Percentiles rank a stretch among this genome's conserved stretches.
Conservation (phyloP, 768 basidiomycete genomes). For the Porphyrellus cyaneotinctus region DNA sequence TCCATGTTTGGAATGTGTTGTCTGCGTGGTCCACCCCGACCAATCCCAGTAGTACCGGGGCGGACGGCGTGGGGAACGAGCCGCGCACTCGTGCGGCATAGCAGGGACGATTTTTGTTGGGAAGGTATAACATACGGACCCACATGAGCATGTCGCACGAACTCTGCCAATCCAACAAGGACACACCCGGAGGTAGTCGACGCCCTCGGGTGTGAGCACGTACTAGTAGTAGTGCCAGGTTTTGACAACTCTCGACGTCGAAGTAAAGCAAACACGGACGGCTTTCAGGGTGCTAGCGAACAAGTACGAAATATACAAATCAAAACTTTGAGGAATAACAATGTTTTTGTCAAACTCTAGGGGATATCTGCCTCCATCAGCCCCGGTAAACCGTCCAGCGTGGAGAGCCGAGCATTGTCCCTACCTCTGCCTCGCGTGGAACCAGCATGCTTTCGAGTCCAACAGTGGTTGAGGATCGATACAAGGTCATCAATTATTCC, state of each 20-base stretch:
- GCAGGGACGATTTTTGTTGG: too few relatives aligned
- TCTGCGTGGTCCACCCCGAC: too few relatives aligned
- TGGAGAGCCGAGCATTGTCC: not conserved
- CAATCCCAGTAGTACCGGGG: too few relatives aligned
- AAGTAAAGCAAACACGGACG: too few relatives aligned
- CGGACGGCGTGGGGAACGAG: too few relatives aligned
- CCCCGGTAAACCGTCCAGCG: slow-evolving; percentile 6
- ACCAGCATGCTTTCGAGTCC: not conserved
- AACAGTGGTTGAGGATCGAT: not conserved
- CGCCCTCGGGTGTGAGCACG: slow-evolving; percentile 92
- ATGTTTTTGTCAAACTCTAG: not conserved
- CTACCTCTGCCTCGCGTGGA: not conserved
- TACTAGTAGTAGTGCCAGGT: slow-evolving; percentile 99
- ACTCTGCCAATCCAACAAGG: too few relatives aligned
- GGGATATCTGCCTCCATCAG: slow-evolving; percentile 7
- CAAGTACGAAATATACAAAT: not conserved
- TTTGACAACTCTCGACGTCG: slow-evolving; percentile 80
- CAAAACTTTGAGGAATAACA: not conserved
- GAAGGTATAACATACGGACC: too few relatives aligned
- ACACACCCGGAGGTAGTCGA: too few relatives aligned
- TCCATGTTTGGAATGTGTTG: too few relatives aligned
- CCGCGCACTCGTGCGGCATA: too few relatives aligned
- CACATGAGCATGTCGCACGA: too few relatives aligned
- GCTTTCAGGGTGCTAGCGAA: too few relatives aligned
- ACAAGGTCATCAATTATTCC: not conserved